Evolutionary conservation across 1,284 basidiomycete species (phyloP), one percentile per base, ranked within the genome.

Genomic region (Phenoliferia sp.): DNA sequence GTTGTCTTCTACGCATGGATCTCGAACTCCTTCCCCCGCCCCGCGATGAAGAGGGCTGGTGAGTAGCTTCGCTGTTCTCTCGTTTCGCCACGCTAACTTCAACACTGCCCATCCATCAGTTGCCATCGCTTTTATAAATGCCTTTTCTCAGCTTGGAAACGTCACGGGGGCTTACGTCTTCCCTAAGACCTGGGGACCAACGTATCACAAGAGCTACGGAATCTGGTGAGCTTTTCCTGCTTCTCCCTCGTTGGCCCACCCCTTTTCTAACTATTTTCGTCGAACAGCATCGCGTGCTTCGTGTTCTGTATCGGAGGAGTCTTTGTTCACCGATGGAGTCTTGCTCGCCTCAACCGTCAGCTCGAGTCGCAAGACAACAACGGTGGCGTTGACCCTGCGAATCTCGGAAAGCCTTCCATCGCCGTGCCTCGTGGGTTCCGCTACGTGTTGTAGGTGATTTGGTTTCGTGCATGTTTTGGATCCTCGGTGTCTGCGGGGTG

Each of bases 41-140:
- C 80, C 0, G 69, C 73, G 50, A 73, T 79, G 71, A 80, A 80
- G 72, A 77, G 81, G n/a, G n/a, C n/a, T n/a, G n/a, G n/a, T n/a
- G n/a, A n/a, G n/a, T n/a, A n/a, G n/a, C n/a, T n/a, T n/a, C n/a
- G n/a, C n/a, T n/a, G n/a, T n/a, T n/a, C n/a, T n/a, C n/a, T n/a
- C n/a, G n/a, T n/a, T n/a, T n/a, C n/a, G n/a, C n/a, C n/a, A n/a
- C n/a, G n/a, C n/a, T n/a, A n/a, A n/a, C n/a, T n/a, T n/a, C n/a
- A n/a, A n/a, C n/a, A n/a, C n/a, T n/a, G n/a, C n/a, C n/a, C n/a
- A n/a, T n/a, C n/a, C n/a, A 61, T 77, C 79, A 19, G 69, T 79
- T 61, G 78, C 76, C n/a, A 75, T 80, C 63, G 78, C 80, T 3
- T 67, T 79, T 57, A 76, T 81, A 74, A 81, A 81, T 74, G 71